These are phyloP conservation scores for Omphalotus olearius DNA, from an alignment of 1,284 basidiomycete species.

Conservation along the genomic window DNA sequence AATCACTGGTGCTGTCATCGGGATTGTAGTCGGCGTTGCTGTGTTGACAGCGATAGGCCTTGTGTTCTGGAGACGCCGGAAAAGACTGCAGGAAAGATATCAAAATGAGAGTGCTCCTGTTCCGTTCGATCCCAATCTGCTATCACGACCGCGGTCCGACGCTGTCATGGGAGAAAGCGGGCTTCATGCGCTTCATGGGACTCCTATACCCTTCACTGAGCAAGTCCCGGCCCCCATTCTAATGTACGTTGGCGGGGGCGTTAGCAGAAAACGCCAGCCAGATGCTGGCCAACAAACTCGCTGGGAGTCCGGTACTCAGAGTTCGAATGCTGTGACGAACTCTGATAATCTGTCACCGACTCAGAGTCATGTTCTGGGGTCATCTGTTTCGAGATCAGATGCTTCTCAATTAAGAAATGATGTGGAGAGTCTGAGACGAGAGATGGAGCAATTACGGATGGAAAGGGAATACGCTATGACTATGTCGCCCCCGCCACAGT, in stretches of 20 bases:
- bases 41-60: neutral
- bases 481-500: conserved; percentile 3
- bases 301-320: neutral
- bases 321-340: neutral
- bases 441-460: conserved; percentile 5
- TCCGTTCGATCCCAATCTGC: neutral
- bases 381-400: neutral
- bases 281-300: neutral
- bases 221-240: neutral
- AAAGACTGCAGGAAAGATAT: neutral
- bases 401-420: conserved; percentile 4
- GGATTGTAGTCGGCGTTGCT: conserved; percentile 1
- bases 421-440: conserved; percentile 6
- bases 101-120: neutral
- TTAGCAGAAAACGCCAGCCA: neutral
- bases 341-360: neutral
- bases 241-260: neutral
- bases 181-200: too few species aligned
- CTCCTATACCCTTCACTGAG: neutral
- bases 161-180: neutral
- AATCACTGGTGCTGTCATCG: conserved; percentile 12
- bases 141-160: neutral
- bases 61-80: conserved; percentile 3
- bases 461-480: neutral
- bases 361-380: neutral